Evolutionary conservation across 257 asterid species (phyloP).

Genomic region (Misopates orontium): DNA sequence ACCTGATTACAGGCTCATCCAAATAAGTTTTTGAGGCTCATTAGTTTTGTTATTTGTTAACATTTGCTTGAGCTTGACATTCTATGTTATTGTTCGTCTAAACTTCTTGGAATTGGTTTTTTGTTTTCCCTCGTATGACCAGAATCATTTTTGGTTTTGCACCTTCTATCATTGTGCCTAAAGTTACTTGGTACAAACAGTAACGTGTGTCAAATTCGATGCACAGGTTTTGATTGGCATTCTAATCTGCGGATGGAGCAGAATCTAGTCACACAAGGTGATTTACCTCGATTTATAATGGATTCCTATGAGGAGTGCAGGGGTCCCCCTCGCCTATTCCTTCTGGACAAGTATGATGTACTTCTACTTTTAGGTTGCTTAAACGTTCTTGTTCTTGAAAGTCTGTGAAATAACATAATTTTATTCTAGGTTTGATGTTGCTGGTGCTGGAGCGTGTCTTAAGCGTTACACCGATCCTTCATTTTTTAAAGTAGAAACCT

Average conservation of each 20-base stretch:
- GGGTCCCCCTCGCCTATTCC: slow-evolving; percentile 95
- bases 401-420: slow-evolving; percentile 16
- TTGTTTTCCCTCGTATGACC: slow-evolving; percentile 12
- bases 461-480: slow-evolving; percentile 98
- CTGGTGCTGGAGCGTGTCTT: slow-evolving; percentile 97
- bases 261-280: slow-evolving; percentile 72
- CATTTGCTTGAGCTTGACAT: slow-evolving; percentile 1
- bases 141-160: background rate
- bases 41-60: background rate
- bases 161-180: slow-evolving; percentile 11
- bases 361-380: slow-evolving; percentile 13
- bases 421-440: slow-evolving; percentile 82
- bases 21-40: background rate
- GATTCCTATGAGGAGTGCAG: slow-evolving; percentile 98
- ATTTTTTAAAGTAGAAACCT: slow-evolving; percentile 64
- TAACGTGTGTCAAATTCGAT: slow-evolving; percentile 22
- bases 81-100: background rate
- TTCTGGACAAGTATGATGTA: slow-evolving; percentile 82
- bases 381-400: slow-evolving; percentile 1
- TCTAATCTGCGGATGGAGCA: slow-evolving; percentile 58
- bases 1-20: background rate
- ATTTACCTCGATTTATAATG: slow-evolving; percentile 91
- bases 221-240: slow-evolving; percentile 90
- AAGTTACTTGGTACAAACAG: slow-evolving; percentile 23
- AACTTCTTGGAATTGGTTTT: slow-evolving; percentile 1